Evolutionary conservation across 495 filamentous ascomycete genomes (phyloP).

Genomic region (Hypoxylon rickii): DNA sequence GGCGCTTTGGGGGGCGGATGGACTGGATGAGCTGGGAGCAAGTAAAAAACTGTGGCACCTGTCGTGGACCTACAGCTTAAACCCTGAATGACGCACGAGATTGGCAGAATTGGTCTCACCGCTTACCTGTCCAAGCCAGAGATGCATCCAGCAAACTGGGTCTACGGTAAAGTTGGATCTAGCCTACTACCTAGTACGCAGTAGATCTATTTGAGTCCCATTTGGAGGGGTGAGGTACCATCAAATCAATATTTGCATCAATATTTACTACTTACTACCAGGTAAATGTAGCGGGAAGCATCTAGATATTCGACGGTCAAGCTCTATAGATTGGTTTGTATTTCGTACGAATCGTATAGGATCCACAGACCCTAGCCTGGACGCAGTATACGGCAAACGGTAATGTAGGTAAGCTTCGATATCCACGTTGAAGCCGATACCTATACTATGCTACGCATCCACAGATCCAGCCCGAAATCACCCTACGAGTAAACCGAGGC

Average conservation of each 20-base stretch:
- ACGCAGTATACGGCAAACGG: too few species aligned
- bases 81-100: conserved; percentile 26
- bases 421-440: too few species aligned
- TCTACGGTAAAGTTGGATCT: conserved; percentile 13
- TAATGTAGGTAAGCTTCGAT: too few species aligned
- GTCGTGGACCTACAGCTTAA: conserved; percentile 2
- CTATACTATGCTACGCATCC: too few species aligned
- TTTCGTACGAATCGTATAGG: too few species aligned
- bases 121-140: conserved; percentile 11
- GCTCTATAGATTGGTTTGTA: too few species aligned
- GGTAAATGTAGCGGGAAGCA: too few species aligned
- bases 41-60: conserved; percentile 22
- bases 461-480: not conserved
- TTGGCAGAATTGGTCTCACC: conserved; percentile 22
- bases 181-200: too few species aligned
- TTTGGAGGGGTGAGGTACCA: not conserved
- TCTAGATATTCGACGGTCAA: not conserved
- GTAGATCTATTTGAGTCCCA: too few species aligned
- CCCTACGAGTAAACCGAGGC: conserved; percentile 10
- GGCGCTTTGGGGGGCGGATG: conserved; percentile 10
- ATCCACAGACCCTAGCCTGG: too few species aligned
- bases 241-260: too few species aligned
- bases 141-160: conserved; percentile 18
- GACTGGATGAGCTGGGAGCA: not conserved
- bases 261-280: too few species aligned